Evolutionary conservation across 1,139 yeast genomes (phyloP), one percentile per base, ranked within the genome.

Genomic region (Candida pseudoviswanathii): DNA sequence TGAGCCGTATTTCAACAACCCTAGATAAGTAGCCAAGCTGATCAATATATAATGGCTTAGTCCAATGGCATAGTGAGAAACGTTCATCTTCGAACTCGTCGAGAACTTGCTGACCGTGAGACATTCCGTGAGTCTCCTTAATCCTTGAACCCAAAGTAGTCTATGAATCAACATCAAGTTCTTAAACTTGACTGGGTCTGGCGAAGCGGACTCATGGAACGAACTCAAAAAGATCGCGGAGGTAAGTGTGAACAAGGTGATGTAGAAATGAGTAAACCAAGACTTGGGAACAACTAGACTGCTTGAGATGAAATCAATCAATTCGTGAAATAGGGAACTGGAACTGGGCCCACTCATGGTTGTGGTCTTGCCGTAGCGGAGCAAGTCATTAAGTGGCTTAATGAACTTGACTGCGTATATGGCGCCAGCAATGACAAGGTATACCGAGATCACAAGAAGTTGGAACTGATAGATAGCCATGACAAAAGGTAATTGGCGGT

Each of bases 41-140:
- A 67, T 57, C 57, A 73, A 52, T 0, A 78, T 48, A 59, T 92
- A 92, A 62, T 86, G 91, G 54, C 75, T 68, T 4, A 88, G 42
- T 0, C 97, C 98, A 11, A 82, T 89, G 1, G 85, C 41, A 60
- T 89, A 92, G 65, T 92, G 97, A 2, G 85, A 72, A 29, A 89
- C 54, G 62, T 91, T 89, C 73, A 92, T 91, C 48, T 78, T 73
- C 0, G 95, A 77, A 0, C 63, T 59, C 10, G 70, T 56, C 11
- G 78, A 71, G 57, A 78, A 80, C 31, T 72, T 77, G 45, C 81
- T 75, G 25, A 89, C 69, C 39, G 59, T 70, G 1, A 71, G 50
- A 47, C 90, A 82, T 63, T 92, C 98, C 38, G 68, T 64, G 6
- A 78, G 59, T 50, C 98, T 73, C 57, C 96, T 73, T 1, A 68